phyloP scores from a whole-genome alignment of 1,284 basidiomycete species.

The Paramarasmius palmivorus region DNA sequence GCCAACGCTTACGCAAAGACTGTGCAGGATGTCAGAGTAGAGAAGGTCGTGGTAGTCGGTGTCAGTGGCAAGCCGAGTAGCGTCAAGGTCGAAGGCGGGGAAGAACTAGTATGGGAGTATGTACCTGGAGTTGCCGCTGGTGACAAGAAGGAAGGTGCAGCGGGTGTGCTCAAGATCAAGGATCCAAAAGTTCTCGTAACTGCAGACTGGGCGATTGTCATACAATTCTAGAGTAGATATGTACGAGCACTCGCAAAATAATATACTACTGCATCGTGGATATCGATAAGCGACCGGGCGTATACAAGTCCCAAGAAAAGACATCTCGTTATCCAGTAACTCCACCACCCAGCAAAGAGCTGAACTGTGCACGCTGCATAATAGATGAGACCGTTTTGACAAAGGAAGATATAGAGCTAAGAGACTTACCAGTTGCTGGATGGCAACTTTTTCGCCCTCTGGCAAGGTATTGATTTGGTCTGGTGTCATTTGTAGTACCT shows the following conservation, averaged over 20 bases:
- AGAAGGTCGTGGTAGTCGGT: constrained; percentile 81
- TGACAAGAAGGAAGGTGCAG: constrained; percentile 58
- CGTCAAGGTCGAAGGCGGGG: constrained; percentile 55
- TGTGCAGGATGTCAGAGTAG: constrained; percentile 72
- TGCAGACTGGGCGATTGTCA: constrained; percentile 71
- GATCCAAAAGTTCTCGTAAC: constrained; percentile 72
- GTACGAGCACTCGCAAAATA: not conserved
- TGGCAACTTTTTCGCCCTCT: constrained; percentile 81
- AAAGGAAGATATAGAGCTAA: no score
- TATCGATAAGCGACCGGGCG: no score
- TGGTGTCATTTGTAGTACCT: constrained; percentile 83
- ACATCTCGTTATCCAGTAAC: not conserved
- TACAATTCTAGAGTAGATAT: constrained; percentile 19
- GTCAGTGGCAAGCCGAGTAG: constrained; percentile 60
- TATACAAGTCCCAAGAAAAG: no score
- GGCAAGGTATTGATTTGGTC: constrained; percentile 89
- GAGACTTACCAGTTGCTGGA: constrained; percentile 75
- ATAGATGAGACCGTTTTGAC: no score
- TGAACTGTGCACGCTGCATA: not conserved
- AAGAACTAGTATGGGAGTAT: constrained; percentile 60
- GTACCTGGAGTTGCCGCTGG: constrained; percentile 47
- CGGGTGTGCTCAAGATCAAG: constrained; percentile 74
- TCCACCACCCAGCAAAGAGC: not conserved
- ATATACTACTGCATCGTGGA: not conserved
- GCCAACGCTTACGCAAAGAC: constrained; percentile 70